These are phyloP conservation scores for Friedmanniomyces simplex DNA, from an alignment of 495 filamentous ascomycete genomes.

Conservation along the genomic window DNA sequence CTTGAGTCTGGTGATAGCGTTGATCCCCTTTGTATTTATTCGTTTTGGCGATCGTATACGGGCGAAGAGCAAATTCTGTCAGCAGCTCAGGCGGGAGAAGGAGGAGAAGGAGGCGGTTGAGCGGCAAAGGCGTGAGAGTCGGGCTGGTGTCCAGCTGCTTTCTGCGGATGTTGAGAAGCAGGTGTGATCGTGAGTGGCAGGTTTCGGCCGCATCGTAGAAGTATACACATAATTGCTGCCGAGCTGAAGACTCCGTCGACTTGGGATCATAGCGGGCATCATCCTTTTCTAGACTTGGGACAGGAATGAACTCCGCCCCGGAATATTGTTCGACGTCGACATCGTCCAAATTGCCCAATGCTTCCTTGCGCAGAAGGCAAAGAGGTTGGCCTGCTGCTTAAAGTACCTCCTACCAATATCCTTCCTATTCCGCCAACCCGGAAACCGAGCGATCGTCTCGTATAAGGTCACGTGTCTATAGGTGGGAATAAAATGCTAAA, in stretches of 20 bases:
- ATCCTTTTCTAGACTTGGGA: too few species aligned
- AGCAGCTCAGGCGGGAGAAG: constrained; percentile 25
- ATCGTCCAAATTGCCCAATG: too few species aligned
- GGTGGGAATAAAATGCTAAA: too few species aligned
- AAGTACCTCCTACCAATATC: too few species aligned
- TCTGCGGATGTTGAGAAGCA: constrained; percentile 7
- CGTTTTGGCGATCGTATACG: constrained; percentile 29
- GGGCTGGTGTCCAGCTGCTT: neutral
- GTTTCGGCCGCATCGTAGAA: neutral
- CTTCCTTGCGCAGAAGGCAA: too few species aligned
- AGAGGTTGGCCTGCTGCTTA: too few species aligned
- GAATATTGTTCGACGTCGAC: too few species aligned
- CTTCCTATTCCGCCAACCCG: too few species aligned
- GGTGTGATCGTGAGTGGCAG: neutral
- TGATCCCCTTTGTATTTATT: constrained; percentile 35
- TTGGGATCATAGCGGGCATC: too few species aligned
- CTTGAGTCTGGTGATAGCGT: constrained; percentile 26
- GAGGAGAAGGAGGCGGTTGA: constrained; percentile 1
- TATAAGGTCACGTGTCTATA: too few species aligned
- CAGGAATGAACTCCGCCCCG: too few species aligned
- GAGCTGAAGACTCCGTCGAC: neutral
- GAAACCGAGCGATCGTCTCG: too few species aligned
- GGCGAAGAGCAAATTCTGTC: constrained; percentile 33
- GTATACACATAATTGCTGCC: neutral
- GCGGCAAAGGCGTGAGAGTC: neutral